Percentiles rank a stretch among this genome's conserved stretches.
These are phyloP conservation scores for Malus hybrid DNA, from an alignment of 331 rosid species.

Conservation along the genomic window DNA sequence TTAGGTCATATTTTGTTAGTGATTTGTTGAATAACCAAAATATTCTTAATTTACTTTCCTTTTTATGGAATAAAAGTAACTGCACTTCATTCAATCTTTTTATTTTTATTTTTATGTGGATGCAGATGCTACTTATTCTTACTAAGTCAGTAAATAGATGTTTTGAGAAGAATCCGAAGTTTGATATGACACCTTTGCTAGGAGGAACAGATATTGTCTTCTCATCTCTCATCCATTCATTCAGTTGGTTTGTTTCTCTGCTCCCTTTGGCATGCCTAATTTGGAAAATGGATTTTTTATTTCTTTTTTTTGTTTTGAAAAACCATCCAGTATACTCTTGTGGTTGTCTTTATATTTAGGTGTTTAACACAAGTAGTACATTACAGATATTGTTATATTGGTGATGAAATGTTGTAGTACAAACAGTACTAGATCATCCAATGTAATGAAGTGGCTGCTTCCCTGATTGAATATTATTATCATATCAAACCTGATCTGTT, in stretches of 20 bases:
- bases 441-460: neutral
- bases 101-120: conserved; percentile 3
- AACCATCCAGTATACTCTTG: neutral
- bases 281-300: neutral
- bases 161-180: conserved; percentile 94
- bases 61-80: neutral
- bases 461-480: neutral
- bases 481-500: neutral
- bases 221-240: conserved; percentile 88
- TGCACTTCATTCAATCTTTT: neutral
- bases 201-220: conserved; percentile 94
- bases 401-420: neutral
- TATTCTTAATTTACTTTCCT: neutral
- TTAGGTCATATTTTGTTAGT: neutral
- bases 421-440: neutral
- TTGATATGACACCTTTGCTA: conserved; percentile 94
- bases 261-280: conserved; percentile 18
- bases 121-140: conserved; percentile 92
- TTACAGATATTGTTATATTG: neutral
- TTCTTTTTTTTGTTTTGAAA: neutral
- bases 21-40: neutral
- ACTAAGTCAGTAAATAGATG: conserved; percentile 87
- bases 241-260: conserved; percentile 77
- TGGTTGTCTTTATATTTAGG: neutral
- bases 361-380: neutral